Percentiles rank a stretch among this genome's conserved stretches.
These are phyloP conservation scores for Globisporangium nodosum DNA, from an alignment of 352 stramenopile genomes.

Conservation along the genomic window DNA sequence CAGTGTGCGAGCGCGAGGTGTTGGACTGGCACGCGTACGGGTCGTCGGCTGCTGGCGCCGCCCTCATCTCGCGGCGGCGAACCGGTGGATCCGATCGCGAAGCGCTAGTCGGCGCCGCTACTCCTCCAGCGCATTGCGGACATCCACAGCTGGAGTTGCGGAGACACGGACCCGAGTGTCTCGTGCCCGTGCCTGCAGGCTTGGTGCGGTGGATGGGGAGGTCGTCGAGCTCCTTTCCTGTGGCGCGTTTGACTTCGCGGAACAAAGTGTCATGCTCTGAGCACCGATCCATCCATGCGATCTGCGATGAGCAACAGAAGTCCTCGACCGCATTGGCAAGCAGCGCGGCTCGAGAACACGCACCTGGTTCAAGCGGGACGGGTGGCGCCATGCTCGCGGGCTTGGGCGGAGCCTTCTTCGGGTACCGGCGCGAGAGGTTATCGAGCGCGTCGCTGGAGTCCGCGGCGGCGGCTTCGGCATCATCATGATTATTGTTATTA, in stretches of 20 bases:
- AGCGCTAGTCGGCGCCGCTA: neutral
- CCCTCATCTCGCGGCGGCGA: conserved; percentile 30
- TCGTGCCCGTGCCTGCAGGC: conserved; percentile 2
- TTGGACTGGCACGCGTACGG: conserved; percentile 23
- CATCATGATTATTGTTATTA: conserved; percentile 57
- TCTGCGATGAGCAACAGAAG: conserved; percentile 19
- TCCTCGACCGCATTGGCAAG: neutral
- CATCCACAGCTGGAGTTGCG: conserved; percentile 70
- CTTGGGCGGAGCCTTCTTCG: conserved; percentile 36
- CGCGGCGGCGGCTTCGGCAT: conserved; percentile 15
- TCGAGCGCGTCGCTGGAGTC: conserved; percentile 47
- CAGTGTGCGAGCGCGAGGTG: conserved; percentile 20
- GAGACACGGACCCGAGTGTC: conserved; percentile 45
- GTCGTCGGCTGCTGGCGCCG: conserved; percentile 15
- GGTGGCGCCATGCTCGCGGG: conserved; percentile 15
- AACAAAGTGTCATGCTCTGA: conserved; percentile 80
- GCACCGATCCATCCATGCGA: neutral
- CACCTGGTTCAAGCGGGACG: conserved; percentile 48
- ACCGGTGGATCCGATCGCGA: conserved; percentile 20
- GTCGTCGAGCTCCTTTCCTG: conserved; percentile 61
- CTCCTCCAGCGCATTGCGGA: conserved; percentile 45
- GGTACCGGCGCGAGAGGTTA: conserved; percentile 55
- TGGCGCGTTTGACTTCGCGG: conserved; percentile 74
- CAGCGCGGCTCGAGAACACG: neutral
- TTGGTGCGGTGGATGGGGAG: conserved; percentile 33